Evolutionary conservation across 768 basidiomycete species (phyloP), one percentile per base, ranked within the genome.

Genomic region (Collybiopsis luxurians): DNA sequence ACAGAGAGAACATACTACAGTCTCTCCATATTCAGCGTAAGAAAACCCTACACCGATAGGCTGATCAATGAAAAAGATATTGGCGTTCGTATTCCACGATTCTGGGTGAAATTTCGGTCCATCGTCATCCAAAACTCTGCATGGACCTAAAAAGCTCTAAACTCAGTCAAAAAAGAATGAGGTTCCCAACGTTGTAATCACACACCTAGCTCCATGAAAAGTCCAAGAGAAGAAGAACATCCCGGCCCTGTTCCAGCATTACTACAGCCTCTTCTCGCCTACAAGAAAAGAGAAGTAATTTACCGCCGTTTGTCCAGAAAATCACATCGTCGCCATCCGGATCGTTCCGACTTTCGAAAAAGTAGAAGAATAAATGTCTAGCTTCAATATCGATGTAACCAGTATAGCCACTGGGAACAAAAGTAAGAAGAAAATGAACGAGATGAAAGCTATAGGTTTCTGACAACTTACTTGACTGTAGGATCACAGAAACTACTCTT

Each of bases 281-380:
- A 27, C 9, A 5, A n/a, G 11, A 23, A 3, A n/a, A 39, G 2
- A n/a, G n/a, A n/a, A n/a, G n/a, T n/a, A 19, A 56, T 57, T 42
- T 43, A 64, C 77, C 87, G 60, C 78, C 78, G 49, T 75, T 79
- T 0, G 76, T 77, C 79, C 79, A 80, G 63, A 85, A 81, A 10
- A 85, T 81, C 7, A 86, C 79, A 60, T 85, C 83, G 65, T 85
- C 84, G 53, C 71, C 79, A 34, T 76, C 78, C 4, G 86, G 84
- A 58, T 85, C 73, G 50, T 69, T 79, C 49, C 90, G 72, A 55
- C 83, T 86, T 66, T 90, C 87, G 66, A 90, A 90, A 67, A 90
- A 90, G 72, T 87, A 87, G 75, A 90, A 90, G 65, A 86, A 87
- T 17, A 87, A 60, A 63, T 86, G 86, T 4, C 84, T 75, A 4